Evolutionary conservation across 805 yeast species (phyloP).

Genomic region (Candida caryicola): DNA sequence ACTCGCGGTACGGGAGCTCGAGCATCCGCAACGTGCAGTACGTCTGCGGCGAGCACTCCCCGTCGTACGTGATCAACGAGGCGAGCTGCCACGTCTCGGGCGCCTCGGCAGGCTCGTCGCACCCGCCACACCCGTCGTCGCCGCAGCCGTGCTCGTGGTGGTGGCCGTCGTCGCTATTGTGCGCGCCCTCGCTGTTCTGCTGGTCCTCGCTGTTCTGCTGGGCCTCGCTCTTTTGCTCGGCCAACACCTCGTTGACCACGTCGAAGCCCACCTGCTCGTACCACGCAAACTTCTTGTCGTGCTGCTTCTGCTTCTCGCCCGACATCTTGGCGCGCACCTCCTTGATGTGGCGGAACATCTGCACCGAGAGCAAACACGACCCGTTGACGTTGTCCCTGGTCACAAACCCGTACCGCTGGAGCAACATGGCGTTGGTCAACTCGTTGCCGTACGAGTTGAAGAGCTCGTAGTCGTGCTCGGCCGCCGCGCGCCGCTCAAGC

Average conservation of each 20-base stretch:
- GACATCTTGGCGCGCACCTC: conserved; percentile 16
- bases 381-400: conserved; percentile 49
- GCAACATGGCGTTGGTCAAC: conserved; percentile 57
- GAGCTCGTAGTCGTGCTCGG: conserved; percentile 52
- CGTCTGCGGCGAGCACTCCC: conserved; percentile 45
- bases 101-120: conserved; percentile 20
- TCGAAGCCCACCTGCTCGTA: conserved; percentile 47
- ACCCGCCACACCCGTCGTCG: conserved; percentile 12
- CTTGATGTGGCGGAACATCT: conserved; percentile 36
- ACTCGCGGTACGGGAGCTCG: conserved; percentile 26
- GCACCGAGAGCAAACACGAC: conserved; percentile 54
- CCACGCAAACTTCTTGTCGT: conserved; percentile 45
- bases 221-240: conserved; percentile 4
- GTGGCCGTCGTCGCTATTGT: conserved; percentile 9
- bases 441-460: conserved; percentile 81
- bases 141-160: conserved; percentile 14
- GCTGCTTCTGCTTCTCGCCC: conserved; percentile 27
- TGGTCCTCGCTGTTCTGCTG: conserved; percentile 5
- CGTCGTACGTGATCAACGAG: conserved; percentile 37
- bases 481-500: conserved; percentile 39
- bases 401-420: conserved; percentile 80
- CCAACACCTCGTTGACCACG: conserved; percentile 26
- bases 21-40: conserved; percentile 33
- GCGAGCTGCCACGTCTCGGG: conserved; percentile 47
- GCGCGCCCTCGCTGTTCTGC: conserved; percentile 8